Evolutionary conservation across 176 grass and related monocot genomes (phyloP), one percentile per base, ranked within the genome.

Genomic region (Aegilops longissima): DNA sequence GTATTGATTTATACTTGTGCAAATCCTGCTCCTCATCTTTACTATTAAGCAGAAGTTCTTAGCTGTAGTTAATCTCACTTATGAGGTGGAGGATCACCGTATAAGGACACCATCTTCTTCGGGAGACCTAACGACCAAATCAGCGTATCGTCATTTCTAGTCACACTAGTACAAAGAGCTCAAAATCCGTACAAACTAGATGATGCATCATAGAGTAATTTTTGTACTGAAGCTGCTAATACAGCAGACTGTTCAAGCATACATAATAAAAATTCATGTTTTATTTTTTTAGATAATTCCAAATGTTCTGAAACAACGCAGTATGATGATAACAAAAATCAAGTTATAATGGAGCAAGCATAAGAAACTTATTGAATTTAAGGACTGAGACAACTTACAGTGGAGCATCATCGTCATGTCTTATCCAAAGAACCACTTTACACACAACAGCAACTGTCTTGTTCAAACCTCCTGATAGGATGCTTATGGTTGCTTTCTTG

Each of bases 361-460:
- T 31, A 73, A 45, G 21, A 58, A 77, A 38, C 25, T 31, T 51
- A 80, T 44, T 80, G 29, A 54, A 79, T 76, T 54, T 45, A 81
- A 59, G 77, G n/a, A 66, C 40, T 58, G 58, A 42, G 61, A 65
- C 8, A 77, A 94, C 96, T 91, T 83, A 98, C 96, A 98, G 74
- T 47, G 96, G 96, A 82, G 93, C 86, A 90, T 92, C 78, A 80
- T 92, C 88, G 21, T 95, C 93, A 24, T 95, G 90, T 38, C 82
- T 95, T 85, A 98, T 89, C 38, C 90, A 94, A 77, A 89, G 90
- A 83, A 98, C 36, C 38, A 95, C 87, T 88, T 95, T 95, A 29
- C 87, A 92, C 59, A 82, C 49, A 86, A 98, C 78, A 69, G 84
- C 90, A 79, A 90, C 76, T 5, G 61, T 73, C 66, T 89, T 95